Conservation (phyloP, 2,329 filamentous ascomycete genomes). For the Capronia epimyces region DNA sequence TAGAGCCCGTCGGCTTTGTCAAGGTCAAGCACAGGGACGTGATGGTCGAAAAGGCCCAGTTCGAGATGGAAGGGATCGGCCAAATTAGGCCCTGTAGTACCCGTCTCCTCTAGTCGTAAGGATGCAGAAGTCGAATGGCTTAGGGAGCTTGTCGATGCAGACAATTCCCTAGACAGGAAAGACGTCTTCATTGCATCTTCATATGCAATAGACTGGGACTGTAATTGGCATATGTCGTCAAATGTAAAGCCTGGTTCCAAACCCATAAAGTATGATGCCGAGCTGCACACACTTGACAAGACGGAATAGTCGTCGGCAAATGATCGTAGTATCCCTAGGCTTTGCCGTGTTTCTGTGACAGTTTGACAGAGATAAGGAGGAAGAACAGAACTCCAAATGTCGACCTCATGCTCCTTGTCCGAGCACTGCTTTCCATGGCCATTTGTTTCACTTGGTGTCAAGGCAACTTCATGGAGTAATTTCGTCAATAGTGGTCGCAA, state of each 20-base stretch:
- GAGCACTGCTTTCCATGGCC: neutral
- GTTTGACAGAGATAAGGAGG: neutral
- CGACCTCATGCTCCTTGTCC: neutral
- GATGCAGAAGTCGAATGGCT: conserved; percentile 3
- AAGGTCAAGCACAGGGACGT: neutral
- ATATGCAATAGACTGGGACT: conserved; percentile 10
- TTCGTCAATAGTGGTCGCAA: conserved; percentile 7
- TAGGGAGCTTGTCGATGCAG: conserved; percentile 1
- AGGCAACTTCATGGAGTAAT: conserved; percentile 13
- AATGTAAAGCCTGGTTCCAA: conserved; percentile 13
- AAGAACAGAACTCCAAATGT: conserved; percentile 6
- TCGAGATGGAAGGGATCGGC: conserved; percentile 10
- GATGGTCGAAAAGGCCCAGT: conserved; percentile 3
- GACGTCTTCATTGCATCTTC: conserved; percentile 13
- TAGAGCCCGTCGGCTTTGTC: conserved; percentile 9
- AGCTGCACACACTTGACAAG: conserved; percentile 1
- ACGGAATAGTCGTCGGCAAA: conserved; percentile 10
- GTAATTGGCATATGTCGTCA: conserved; percentile 9
- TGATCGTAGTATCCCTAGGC: conserved; percentile 13
- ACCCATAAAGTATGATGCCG: conserved; percentile 1
- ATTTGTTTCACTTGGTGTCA: neutral
- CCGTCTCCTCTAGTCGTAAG: conserved; percentile 3
- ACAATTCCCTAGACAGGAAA: conserved; percentile 1
- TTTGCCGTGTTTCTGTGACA: conserved; percentile 10
- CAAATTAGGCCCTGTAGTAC: neutral